phyloP scores from a whole-genome alignment of 2,329 filamentous ascomycete genomes.

The Endothia cerciana region DNA sequence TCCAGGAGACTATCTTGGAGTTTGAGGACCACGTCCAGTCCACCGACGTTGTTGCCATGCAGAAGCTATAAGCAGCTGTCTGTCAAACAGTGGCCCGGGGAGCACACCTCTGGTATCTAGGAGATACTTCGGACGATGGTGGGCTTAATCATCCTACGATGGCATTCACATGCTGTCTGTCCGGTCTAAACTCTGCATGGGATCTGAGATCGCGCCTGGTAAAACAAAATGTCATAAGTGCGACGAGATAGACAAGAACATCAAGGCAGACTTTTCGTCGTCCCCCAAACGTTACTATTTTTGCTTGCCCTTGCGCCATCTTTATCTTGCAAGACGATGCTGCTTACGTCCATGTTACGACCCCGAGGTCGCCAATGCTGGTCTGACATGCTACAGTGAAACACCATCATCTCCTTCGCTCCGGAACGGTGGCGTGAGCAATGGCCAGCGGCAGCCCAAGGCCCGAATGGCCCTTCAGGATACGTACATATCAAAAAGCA shows the following conservation, averaged over 20 bases:
- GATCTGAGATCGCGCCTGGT: neutral
- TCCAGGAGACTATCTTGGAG: constrained; percentile 80
- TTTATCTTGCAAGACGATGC: neutral
- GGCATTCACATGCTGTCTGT: neutral
- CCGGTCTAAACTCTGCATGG: neutral
- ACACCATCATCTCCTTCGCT: too few species aligned
- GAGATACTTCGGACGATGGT: neutral
- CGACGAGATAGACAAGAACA: constrained; percentile 9
- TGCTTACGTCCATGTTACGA: neutral
- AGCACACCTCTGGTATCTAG: neutral
- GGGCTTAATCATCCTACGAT: neutral
- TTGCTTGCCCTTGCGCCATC: neutral
- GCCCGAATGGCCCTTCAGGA: too few species aligned
- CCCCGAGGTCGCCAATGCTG: neutral
- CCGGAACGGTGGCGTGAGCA: too few species aligned
- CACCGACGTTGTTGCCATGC: constrained; percentile 86
- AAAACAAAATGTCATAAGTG: neutral
- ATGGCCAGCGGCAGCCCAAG: too few species aligned
- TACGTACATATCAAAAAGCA: too few species aligned
- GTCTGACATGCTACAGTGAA: too few species aligned
- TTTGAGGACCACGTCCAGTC: constrained; percentile 97
- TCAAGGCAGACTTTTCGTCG: neutral
- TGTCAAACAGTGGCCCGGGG: neutral
- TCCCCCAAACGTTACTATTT: neutral
- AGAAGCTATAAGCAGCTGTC: constrained; percentile 73